Evolutionary conservation across 2,329 filamentous ascomycete genomes (phyloP).

Genomic region (Aspergillus fumigatiaffinis): DNA sequence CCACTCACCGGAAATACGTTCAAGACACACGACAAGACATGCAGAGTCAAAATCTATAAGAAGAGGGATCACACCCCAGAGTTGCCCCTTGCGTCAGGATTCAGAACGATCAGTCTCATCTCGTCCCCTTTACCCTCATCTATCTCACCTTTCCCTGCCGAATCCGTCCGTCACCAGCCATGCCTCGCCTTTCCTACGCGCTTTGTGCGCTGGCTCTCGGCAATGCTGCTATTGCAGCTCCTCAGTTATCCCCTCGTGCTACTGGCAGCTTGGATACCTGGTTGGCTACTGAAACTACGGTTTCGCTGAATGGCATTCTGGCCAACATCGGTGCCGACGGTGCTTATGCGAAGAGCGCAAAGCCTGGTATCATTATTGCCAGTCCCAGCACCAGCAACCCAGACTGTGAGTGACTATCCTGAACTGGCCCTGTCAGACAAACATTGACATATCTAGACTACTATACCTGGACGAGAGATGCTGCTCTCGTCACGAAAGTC

Average conservation of each 20-base stretch:
- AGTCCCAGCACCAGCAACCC: slow-evolving; percentile 53
- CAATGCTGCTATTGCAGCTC: slow-evolving; percentile 15
- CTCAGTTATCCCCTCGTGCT: slow-evolving; percentile 15
- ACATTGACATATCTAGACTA: slow-evolving; percentile 53
- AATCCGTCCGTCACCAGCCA: neutral
- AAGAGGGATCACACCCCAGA: neutral
- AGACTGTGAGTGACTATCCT: slow-evolving; percentile 43
- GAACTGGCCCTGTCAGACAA: slow-evolving; percentile 1
- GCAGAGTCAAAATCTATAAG: neutral
- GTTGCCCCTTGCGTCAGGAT: neutral
- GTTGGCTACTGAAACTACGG: slow-evolving; percentile 39
- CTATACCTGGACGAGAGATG: slow-evolving; percentile 75
- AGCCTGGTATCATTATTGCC: slow-evolving; percentile 51
- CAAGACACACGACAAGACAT: neutral
- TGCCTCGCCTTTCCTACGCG: neutral
- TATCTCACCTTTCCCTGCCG: neutral
- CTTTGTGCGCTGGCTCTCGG: slow-evolving; percentile 10
- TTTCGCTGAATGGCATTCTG: slow-evolving; percentile 51
- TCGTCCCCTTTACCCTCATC: neutral
- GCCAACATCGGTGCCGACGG: slow-evolving; percentile 54
- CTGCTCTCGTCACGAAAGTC: slow-evolving; percentile 65
- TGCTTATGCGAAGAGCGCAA: slow-evolving; percentile 45
- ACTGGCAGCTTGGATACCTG: slow-evolving; percentile 19
- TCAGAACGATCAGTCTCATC: neutral
- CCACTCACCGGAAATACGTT: neutral